Base-by-base conservation (phyloP, 371 early-diverging fungal genomes). In the Neoconidiobolus thromboides region DNA sequence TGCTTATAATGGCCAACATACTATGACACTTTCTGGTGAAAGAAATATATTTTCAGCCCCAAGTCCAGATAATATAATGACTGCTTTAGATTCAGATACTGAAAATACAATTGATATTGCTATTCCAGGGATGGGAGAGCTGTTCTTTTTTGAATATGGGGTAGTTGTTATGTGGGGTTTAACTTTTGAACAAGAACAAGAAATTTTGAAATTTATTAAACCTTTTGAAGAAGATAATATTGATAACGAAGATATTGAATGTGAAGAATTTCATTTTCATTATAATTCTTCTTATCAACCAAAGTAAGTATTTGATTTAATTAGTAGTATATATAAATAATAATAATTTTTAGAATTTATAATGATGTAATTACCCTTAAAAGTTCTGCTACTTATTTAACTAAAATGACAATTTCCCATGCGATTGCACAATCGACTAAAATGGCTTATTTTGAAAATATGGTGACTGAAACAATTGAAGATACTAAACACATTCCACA, bases 121-220 rank as follows among this genome's bases (percentile, higher is more conserved):
- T 71, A 4, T 79, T 78, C 55, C 72, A 68, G 57, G 58, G 3
- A 79, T 79, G 37, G 85, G 85, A 49, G 88, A 88, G 64, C 69
- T 86, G 7, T 87, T 87, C 61, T 71, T 86, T 53, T 95, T 93
- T 65, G 93, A 93, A 63, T 93, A 93, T 65, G 93, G 96, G 38
- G 93, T 93, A 3, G 86, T 89, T 1, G 95, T 94, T 0, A 82
- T 93, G 62, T 96, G 97, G 97, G 93, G 92, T 43, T 82, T 96
- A 65, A 79, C 80, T n/a, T 81, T 87, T 59, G 76, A 75, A 39
- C 89, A 93, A 62, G 97, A 95, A 67, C 60, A 74, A 36, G 67
- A 76, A 61, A 76, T 92, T 64, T 67, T 95, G 60, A 72, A 73
- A n/a, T 83, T 87, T 55, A 65, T 90, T n/a, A 64, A 73, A 43